Conservation (phyloP, 495 filamentous ascomycete species). For the Cudoniella acicularis region DNA sequence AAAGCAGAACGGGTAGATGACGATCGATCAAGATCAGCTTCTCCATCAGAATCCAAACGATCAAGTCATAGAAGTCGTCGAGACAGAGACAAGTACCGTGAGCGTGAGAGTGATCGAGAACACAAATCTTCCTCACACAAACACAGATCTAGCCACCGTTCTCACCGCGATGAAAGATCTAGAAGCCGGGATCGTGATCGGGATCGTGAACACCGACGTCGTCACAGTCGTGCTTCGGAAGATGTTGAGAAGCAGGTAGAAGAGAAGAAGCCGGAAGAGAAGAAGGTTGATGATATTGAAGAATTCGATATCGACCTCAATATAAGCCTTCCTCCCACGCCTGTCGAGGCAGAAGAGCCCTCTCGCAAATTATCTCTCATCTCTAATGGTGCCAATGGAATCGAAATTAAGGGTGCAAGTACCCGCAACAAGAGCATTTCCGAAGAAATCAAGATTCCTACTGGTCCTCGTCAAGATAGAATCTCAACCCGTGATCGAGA, state of each 20-base stretch:
- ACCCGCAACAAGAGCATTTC: slow-evolving; percentile 33
- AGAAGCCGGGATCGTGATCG: slow-evolving; percentile 41
- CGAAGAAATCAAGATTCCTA: slow-evolving; percentile 31
- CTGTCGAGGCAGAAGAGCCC: slow-evolving; percentile 33
- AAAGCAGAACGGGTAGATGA: slow-evolving; percentile 8
- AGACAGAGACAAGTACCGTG: slow-evolving; percentile 42
- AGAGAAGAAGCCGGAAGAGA: slow-evolving; percentile 1
- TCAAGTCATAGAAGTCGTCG: slow-evolving; percentile 30
- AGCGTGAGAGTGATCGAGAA: slow-evolving; percentile 32
- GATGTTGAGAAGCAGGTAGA: slow-evolving; percentile 31
- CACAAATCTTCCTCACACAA: slow-evolving; percentile 29
- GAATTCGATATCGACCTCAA: not conserved
- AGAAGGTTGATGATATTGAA: not conserved
- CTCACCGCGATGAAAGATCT: slow-evolving; percentile 21
- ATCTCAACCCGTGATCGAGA: slow-evolving; percentile 23
- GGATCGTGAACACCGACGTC: slow-evolving; percentile 27
- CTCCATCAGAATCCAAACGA: slow-evolving; percentile 19
- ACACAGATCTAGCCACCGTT: slow-evolving; percentile 22
- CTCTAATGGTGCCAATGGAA: slow-evolving; percentile 36
- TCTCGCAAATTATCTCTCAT: slow-evolving; percentile 32
- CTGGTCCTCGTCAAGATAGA: slow-evolving; percentile 24
- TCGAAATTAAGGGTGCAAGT: slow-evolving; percentile 36
- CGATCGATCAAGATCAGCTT: slow-evolving; percentile 22
- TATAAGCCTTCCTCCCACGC: slow-evolving; percentile 32
- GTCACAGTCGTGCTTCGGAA: slow-evolving; percentile 42